Conservation (phyloP, 345 rosid species). For the Melastoma malabathricum region DNA sequence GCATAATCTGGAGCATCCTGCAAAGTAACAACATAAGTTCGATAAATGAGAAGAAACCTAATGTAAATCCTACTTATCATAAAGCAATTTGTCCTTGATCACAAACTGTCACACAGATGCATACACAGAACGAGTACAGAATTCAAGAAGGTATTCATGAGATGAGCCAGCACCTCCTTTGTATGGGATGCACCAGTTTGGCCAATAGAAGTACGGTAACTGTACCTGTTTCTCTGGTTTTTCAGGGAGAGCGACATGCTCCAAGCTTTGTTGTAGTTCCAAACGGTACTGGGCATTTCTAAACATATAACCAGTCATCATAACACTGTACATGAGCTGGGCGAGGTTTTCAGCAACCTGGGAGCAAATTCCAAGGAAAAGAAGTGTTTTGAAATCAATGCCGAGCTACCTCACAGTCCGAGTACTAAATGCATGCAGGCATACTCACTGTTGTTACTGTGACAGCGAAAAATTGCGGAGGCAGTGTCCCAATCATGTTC, state of each 20-base stretch:
- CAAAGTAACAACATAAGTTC: not conserved
- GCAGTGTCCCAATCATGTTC: slow-evolving; percentile 92
- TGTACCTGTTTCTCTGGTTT: slow-evolving; percentile 41
- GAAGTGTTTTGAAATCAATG: not conserved
- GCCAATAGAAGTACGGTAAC: not conserved
- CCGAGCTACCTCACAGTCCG: not conserved
- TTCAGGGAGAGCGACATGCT: slow-evolving; percentile 84
- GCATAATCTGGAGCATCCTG: slow-evolving; percentile 68
- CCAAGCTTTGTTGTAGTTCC: slow-evolving; percentile 88
- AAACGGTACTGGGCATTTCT: slow-evolving; percentile 77
- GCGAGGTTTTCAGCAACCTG: slow-evolving; percentile 99
- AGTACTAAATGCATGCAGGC: not conserved
- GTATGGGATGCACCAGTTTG: too few species aligned
- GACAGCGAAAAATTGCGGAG: slow-evolving; percentile 76
- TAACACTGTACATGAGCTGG: slow-evolving; percentile 84
- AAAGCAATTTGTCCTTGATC: not conserved
- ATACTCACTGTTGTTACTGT: slow-evolving; percentile 72
- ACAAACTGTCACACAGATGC: not conserved
- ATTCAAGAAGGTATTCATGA: too few species aligned
- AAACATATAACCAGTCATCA: slow-evolving; percentile 99
- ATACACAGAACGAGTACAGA: too few species aligned
- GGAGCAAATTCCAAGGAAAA: slow-evolving; percentile 10
- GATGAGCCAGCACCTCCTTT: too few species aligned
- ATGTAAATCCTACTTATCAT: not conserved
- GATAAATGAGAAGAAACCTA: not conserved